phyloP scores from a whole-genome alignment of 331 rosid genomes.

The Phaseolus coccineus region DNA sequence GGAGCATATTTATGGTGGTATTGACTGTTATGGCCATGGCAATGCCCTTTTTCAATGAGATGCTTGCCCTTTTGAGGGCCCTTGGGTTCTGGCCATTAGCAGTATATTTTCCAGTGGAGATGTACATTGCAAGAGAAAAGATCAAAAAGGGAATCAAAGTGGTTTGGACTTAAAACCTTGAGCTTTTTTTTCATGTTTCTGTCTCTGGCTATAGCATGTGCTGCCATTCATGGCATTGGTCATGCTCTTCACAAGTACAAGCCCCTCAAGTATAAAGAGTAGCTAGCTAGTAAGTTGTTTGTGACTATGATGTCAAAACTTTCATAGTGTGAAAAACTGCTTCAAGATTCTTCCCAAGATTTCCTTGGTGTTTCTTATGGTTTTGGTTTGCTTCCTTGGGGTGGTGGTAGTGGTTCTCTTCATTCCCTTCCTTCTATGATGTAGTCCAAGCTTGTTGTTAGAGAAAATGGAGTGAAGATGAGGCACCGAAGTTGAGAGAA shows the following conservation, averaged over 20 bases:
- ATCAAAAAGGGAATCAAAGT: slow-evolving; percentile 47
- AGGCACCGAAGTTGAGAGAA: too few species aligned
- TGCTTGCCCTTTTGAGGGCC: slow-evolving; percentile 72
- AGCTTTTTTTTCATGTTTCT: slow-evolving; percentile 55
- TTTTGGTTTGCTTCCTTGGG: too few species aligned
- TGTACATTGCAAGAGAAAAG: slow-evolving; percentile 62
- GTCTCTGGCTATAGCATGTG: slow-evolving; percentile 56
- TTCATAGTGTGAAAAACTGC: too few species aligned
- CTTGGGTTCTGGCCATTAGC: slow-evolving; percentile 67
- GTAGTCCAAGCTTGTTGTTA: too few species aligned
- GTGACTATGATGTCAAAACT: too few species aligned
- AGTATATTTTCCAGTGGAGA: slow-evolving; percentile 65
- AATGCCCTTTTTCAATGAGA: slow-evolving; percentile 73
- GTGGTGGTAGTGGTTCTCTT: too few species aligned
- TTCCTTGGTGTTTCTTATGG: too few species aligned
- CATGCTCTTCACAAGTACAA: slow-evolving; percentile 50
- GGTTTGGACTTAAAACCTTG: slow-evolving; percentile 63
- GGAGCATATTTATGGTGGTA: slow-evolving; percentile 55
- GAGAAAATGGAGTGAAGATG: too few species aligned
- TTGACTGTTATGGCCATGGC: slow-evolving; percentile 58
- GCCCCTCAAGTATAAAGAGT: slow-evolving; percentile 47
- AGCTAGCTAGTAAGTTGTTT: too few species aligned
- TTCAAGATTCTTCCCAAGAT: too few species aligned
- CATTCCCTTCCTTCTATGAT: too few species aligned
- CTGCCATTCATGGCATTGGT: slow-evolving; percentile 58